Base-by-base conservation (phyloP, 2,329 filamentous ascomycete species). In the Akanthomyces lecanii region DNA sequence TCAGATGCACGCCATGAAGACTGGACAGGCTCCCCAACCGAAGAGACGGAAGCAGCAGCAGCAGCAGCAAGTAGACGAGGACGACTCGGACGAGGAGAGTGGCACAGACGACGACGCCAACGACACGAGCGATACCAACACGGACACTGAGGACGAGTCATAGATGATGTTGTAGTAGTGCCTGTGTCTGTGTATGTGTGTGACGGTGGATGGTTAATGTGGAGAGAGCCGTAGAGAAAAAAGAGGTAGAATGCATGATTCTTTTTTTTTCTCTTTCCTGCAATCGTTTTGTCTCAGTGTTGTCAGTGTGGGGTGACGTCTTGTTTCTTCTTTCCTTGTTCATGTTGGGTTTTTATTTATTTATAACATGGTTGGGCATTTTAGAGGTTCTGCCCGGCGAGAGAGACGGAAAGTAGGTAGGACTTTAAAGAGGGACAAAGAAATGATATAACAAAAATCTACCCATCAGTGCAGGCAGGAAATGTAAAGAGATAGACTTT, bases 1-100 rank as follows among this genome's bases (percentile, higher is more conserved):
- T 65, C 91, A 96, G 77, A 95, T 97, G 91, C 88, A 88, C 66
- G 89, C 89, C 14, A 85, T 96, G 65, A 96, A 95, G 80, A 89
- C 88, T 14, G 89, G 86, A 36, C 80, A 77, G 40, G 79, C 84
- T 45, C 76, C 84, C 8, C 87, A 86, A 79, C 83, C 85, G 69
- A 82, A 80, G 73, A 81, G 81, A 73, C 83, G 80, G 72, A 79
- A 77, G 69, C 73, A 75, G 63, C 44, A 25, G 54, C 12, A 38
- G 44, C 23, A n/a, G n/a, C 42, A 30, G 33, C 33, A 11, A 36
- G 33, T 10, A 18, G 57, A 57, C 8, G 38, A 57, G 53, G 84
- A 85, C 2, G 86, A 89, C 53, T 88, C 85, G 62, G 88, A 91
- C 59, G 92, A 93, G 25, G 92, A 96, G 79, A 96, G 91, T 66